Evolutionary conservation across 768 basidiomycete species (phyloP).

Genomic region (Phylloporus arenicola): DNA sequence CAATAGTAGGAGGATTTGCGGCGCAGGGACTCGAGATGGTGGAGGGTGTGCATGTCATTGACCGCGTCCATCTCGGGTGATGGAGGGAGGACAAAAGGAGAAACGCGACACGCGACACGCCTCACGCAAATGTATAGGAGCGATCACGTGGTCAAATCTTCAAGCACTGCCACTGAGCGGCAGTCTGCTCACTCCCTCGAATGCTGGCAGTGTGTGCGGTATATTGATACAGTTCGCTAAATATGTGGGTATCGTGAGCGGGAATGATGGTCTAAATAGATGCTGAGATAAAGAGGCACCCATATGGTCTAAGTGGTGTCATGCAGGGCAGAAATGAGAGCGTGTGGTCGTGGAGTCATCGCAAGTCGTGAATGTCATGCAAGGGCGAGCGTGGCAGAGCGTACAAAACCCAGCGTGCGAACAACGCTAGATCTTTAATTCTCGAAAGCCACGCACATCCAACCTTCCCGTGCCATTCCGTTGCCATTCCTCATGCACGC

Average conservation of each 20-base stretch:
- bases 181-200: background rate
- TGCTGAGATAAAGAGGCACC: conserved; percentile 15
- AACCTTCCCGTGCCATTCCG: conserved; percentile 66
- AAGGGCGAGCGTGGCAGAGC: background rate
- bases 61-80: conserved; percentile 6
- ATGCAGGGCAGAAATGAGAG: no score
- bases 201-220: conserved; percentile 10
- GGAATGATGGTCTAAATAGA: conserved; percentile 26
- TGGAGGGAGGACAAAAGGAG: conserved; percentile 6
- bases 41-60: conserved; percentile 12
- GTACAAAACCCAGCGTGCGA: background rate
- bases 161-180: background rate
- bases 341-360: conserved; percentile 6
- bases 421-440: conserved; percentile 56
- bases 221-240: conserved; percentile 25
- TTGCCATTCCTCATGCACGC: conserved; percentile 47
- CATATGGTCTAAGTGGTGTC: conserved; percentile 3
- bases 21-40: conserved; percentile 28
- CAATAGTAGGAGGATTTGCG: conserved; percentile 22
- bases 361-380: conserved; percentile 4
- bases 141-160: conserved; percentile 13
- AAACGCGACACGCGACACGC: conserved; percentile 2
- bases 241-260: conserved; percentile 25
- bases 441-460: conserved; percentile 73
- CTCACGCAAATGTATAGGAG: background rate